Evolutionary conservation across 1,284 basidiomycete genomes (phyloP), one percentile per base, ranked within the genome.

Genomic region (Trichosporon asahii): DNA sequence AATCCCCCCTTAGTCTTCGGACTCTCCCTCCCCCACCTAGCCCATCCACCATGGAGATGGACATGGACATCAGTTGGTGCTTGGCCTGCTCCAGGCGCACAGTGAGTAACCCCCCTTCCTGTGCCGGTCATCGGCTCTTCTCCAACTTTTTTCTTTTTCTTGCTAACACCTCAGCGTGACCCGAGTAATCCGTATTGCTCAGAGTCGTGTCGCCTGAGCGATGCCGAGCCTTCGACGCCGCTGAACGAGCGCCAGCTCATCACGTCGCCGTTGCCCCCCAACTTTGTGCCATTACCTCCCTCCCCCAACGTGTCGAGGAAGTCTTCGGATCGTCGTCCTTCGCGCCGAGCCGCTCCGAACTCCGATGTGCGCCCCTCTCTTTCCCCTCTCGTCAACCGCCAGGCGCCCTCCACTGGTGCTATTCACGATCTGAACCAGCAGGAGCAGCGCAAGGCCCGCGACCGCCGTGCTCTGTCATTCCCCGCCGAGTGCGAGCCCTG

Each of bases 391-490:
- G 29, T 64, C 14, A 57, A 15, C 7, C 57, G 57, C 57, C 57
- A 15, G 5, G 29, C 57, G 25, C 57, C 57, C 3, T 60, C 57
- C 18, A 60, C 57, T n/a, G 57, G 57, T 15, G 44, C 61, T 5
- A 61, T 67, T 46, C 60, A 67, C 37, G 66, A 60, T 33, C 21
- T 40, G 21, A 15, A 18, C 31, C 60, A 61, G 29, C 61, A 35
- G 35, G 31, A 68, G 40, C 53, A 57, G 37, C 66, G n/a, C 29
- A 35, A 61, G 66, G 57, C 57, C 27, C 66, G 81, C 21, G 79
- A 79, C 69, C 76, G 80, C 21, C 76, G 81, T 31, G 80, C 81
- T 0, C 82, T 79, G 73, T 82, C 81, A 7, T 81, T 82, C 67
- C 80, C 80, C 2, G 76, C 77, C 4, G 46, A 53, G 21, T 23